Percentiles rank a stretch among this genome's conserved stretches.
phyloP scores from a whole-genome alignment of 345 rosid genomes.

The Pistacia integerrima region DNA sequence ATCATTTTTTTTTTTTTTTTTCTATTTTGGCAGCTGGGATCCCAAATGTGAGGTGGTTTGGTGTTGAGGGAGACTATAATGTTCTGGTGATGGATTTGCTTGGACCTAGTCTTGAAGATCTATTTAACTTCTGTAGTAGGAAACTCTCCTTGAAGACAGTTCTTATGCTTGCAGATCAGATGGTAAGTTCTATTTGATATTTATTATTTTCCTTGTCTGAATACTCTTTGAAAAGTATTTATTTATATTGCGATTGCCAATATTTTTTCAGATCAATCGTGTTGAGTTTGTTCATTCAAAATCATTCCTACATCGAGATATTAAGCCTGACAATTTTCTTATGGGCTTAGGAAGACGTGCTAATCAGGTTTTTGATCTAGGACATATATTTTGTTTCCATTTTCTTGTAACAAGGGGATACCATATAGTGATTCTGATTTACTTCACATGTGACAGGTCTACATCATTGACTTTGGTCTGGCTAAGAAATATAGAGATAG shows the following conservation, averaged over 20 bases:
- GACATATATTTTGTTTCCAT: background rate
- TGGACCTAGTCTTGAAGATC: constrained; percentile 96
- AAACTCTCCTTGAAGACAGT: constrained; percentile 89
- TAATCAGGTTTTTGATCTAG: constrained; percentile 61
- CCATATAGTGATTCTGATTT: background rate
- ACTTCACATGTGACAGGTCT: constrained; percentile 52
- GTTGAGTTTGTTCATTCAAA: constrained; percentile 89
- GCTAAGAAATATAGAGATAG: constrained; percentile 92
- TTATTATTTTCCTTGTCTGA: background rate
- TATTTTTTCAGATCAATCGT: constrained; percentile 68
- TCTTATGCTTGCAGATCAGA: constrained; percentile 98
- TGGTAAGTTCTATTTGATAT: constrained; percentile 47
- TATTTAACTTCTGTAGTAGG: constrained; percentile 85
- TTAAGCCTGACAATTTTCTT: constrained; percentile 92
- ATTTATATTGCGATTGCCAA: constrained; percentile 7
- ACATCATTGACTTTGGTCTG: constrained; percentile 87
- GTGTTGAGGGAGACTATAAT: constrained; percentile 89
- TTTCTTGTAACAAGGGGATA: background rate
- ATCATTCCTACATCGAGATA: constrained; percentile 94
- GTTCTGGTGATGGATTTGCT: constrained; percentile 95
- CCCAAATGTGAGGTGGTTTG: constrained; percentile 90
- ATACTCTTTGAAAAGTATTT: background rate
- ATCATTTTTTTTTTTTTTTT: constrained; percentile 7
- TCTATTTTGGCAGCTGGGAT: constrained; percentile 72
- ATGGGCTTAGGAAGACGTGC: constrained; percentile 98